Conservation (phyloP, 1,139 yeast genomes). For the Magnusiomyces suaveolens region DNA sequence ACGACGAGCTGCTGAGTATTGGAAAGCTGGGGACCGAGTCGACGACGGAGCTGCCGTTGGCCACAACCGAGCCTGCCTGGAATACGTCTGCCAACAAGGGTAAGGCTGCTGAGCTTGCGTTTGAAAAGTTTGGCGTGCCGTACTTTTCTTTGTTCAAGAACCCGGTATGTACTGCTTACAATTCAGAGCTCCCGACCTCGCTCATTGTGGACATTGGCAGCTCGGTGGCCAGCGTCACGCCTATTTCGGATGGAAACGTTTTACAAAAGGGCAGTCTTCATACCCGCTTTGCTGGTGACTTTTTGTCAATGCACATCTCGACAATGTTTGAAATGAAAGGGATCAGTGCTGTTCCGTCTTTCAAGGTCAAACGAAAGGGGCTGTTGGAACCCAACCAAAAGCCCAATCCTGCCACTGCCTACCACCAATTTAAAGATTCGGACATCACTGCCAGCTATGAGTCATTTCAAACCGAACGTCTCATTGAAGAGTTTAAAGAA, state of each 20-base stretch:
- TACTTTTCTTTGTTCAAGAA: slow-evolving; percentile 76
- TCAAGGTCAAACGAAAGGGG: slow-evolving; percentile 28
- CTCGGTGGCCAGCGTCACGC: slow-evolving; percentile 57
- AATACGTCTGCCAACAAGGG: slow-evolving; percentile 60
- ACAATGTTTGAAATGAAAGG: slow-evolving; percentile 25
- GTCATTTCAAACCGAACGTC: slow-evolving; percentile 32
- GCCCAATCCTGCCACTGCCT: slow-evolving; percentile 33
- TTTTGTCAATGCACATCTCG: slow-evolving; percentile 32
- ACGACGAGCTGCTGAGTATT: slow-evolving; percentile 38
- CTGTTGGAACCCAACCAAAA: slow-evolving; percentile 31
- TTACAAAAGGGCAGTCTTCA: slow-evolving; percentile 29
- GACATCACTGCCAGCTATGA: slow-evolving; percentile 29
- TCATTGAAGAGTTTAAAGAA: slow-evolving; percentile 56
- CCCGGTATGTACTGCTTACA: slow-evolving; percentile 73
- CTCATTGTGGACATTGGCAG: slow-evolving; percentile 31
- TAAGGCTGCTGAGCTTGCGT: slow-evolving; percentile 62
- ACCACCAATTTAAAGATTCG: slow-evolving; percentile 14
- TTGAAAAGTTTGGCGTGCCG: slow-evolving; percentile 71
- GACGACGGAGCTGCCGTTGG: slow-evolving; percentile 63
- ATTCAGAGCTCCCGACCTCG: slow-evolving; percentile 32
- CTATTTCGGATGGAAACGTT: slow-evolving; percentile 77
- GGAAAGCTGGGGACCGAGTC: slow-evolving; percentile 23
- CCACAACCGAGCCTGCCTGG: slow-evolving; percentile 83
- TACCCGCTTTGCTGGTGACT: slow-evolving; percentile 37
- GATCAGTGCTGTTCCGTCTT: slow-evolving; percentile 29